phyloP scores from a whole-genome alignment of 1,284 basidiomycete genomes.

The Taiwanofungus camphoratus region DNA sequence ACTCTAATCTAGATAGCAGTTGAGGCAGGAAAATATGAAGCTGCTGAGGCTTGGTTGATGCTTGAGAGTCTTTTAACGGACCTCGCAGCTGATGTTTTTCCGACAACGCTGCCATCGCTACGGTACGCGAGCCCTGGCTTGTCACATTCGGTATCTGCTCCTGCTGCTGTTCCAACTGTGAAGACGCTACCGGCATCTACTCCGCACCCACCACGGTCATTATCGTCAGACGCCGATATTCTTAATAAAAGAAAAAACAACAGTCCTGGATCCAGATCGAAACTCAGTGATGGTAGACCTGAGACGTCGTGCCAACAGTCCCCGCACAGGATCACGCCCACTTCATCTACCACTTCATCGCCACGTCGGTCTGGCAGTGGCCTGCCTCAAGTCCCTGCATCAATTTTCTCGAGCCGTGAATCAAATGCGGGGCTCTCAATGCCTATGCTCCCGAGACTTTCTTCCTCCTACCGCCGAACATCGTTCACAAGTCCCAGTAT shows the following conservation, averaged over 20 bases:
- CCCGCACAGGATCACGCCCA: constrained; percentile 22
- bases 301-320: constrained; percentile 16
- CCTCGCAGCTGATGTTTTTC: constrained; percentile 32
- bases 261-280: constrained; percentile 18
- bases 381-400: constrained; percentile 38
- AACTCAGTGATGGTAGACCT: constrained; percentile 14
- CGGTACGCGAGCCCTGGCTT: constrained; percentile 21
- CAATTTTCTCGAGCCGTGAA: constrained; percentile 22
- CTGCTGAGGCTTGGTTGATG: constrained; percentile 67
- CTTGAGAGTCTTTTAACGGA: constrained; percentile 54
- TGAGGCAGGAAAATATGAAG: constrained; percentile 51
- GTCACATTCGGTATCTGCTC: constrained; percentile 38
- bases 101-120: constrained; percentile 21
- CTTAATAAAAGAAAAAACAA: constrained; percentile 8
- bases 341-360: constrained; percentile 56
- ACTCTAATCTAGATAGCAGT: constrained; percentile 47
- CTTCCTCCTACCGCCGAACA: constrained; percentile 20
- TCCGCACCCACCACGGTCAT: constrained; percentile 14
- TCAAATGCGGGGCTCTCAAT: constrained; percentile 18
- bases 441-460: constrained; percentile 18
- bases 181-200: constrained; percentile 5
- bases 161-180: constrained; percentile 33
- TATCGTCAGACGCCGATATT: constrained; percentile 14
- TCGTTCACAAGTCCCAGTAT: constrained; percentile 23
- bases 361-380: constrained; percentile 40